Evolutionary conservation across 2,329 filamentous ascomycete genomes (phyloP), one percentile per base, ranked within the genome.

Genomic region (Amylocarpus encephaloides): DNA sequence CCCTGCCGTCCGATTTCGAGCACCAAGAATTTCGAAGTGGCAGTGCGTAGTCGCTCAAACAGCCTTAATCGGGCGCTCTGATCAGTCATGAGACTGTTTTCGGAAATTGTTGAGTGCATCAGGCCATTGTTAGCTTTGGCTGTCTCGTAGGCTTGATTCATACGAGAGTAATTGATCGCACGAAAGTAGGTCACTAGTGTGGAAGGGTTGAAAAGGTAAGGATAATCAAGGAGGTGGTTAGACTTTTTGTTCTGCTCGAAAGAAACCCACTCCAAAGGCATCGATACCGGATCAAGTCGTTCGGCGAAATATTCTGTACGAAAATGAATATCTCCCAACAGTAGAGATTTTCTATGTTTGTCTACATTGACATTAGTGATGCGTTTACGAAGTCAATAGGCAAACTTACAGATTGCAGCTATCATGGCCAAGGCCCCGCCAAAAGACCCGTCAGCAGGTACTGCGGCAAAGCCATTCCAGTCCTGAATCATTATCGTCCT

Each of bases 111-210:
- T 39, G 59, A 73, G n/a, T 73, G 72, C 60, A 83, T 79, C 13
- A 78, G 71, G 32, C 71, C 75, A 55, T 75, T 73, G 0, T 80
- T 67, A 0, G 78, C 80, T 52, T 72, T 78, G 0, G 86, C 82
- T 56, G 82, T 78, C 62, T 93, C 86, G 60, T 84, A 90, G 13
- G 85, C 79, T 51, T 83, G 80, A 58, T 84, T 88, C 92, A 97
- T 97, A 13, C 79, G 78, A 0, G 87, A 81, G 61, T 93, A 89
- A 64, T 95, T 96, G 62, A 95, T 83, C 3, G 88, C 81, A 15
- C 92, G 83, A 66, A 97, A 96, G 65, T 90, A 95, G 0, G 82
- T 82, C 2, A 95, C 84, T 2, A 95, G 71, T 1, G 81, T 80
- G 0, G 83, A 76, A 0, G 83, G 77, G 16, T 78, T 82, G 61